A percentile compares a stretch with the other conserved stretches of the same genome.
These are phyloP conservation scores for Macrolepiota dolichaula DNA, from an alignment of 768 basidiomycete genomes.

Conservation along the genomic window DNA sequence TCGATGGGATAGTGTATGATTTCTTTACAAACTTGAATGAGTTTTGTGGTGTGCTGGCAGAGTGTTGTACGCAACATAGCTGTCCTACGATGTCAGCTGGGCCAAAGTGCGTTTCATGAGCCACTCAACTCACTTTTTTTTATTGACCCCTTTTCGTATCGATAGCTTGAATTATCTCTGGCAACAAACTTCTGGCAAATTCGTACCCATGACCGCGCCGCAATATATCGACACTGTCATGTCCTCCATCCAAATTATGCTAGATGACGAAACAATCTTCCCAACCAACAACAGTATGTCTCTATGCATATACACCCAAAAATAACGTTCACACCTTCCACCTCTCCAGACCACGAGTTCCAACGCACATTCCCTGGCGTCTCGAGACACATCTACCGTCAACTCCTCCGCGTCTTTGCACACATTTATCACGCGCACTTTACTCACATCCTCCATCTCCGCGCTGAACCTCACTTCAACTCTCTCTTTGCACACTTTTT, in stretches of 20 bases:
- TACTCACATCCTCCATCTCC: slow-evolving; percentile 84
- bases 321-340: neutral
- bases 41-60: slow-evolving; percentile 92
- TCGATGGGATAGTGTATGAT: slow-evolving; percentile 70
- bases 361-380: slow-evolving; percentile 86
- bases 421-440: slow-evolving; percentile 98
- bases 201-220: slow-evolving; percentile 88
- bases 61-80: slow-evolving; percentile 85
- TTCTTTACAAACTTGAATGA: slow-evolving; percentile 97
- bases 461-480: slow-evolving; percentile 93
- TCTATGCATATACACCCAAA: slow-evolving; percentile 40
- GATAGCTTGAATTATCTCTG: slow-evolving; percentile 93
- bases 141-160: slow-evolving; percentile 5
- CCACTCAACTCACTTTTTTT: neutral
- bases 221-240: slow-evolving; percentile 99
- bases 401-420: slow-evolving; percentile 94
- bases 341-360: slow-evolving; percentile 74
- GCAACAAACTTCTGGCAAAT: slow-evolving; percentile 88
- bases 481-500: slow-evolving; percentile 98
- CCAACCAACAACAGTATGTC: slow-evolving; percentile 90
- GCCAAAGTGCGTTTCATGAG: slow-evolving; percentile 52
- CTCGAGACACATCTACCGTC: slow-evolving; percentile 91
- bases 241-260: slow-evolving; percentile 95
- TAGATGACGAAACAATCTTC: slow-evolving; percentile 91
- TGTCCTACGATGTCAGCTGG: slow-evolving; percentile 95